Conservation (phyloP, 768 basidiomycete species). For the Suillus placidus region DNA sequence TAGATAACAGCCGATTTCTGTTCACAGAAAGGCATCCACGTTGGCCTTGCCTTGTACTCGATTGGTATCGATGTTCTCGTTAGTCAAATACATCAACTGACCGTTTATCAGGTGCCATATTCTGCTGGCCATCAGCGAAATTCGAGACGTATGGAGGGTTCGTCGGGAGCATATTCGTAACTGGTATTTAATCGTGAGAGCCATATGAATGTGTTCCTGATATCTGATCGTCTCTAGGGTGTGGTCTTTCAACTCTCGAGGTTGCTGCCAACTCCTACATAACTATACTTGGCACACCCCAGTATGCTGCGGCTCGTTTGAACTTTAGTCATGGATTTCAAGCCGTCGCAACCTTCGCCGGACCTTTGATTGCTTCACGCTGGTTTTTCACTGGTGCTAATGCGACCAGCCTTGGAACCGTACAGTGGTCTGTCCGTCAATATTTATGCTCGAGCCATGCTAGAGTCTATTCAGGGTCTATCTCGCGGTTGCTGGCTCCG, state of each 20-base stretch:
- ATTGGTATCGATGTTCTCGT: constrained; percentile 37
- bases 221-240: constrained; percentile 36
- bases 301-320: constrained; percentile 72
- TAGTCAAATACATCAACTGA: constrained; percentile 3
- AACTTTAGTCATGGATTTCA: constrained; percentile 83
- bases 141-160: constrained; percentile 74
- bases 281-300: constrained; percentile 63
- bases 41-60: constrained; percentile 57
- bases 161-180: constrained; percentile 72
- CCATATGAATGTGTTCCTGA: background rate
- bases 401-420: constrained; percentile 59
- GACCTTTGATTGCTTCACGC: constrained; percentile 72
- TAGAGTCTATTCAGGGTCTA: constrained; percentile 50
- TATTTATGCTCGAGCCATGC: background rate
- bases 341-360: constrained; percentile 70
- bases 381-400: constrained; percentile 76
- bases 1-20: constrained; percentile 8
- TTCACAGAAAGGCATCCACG: constrained; percentile 32
- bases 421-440: constrained; percentile 52
- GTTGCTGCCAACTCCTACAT: constrained; percentile 84
- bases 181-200: constrained; percentile 40
- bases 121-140: constrained; percentile 78
- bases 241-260: constrained; percentile 67
- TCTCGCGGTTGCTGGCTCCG: constrained; percentile 64
- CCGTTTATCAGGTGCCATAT: constrained; percentile 57